Conservation (phyloP, 139 green algal genomes). For the Trebouxia sp. region DNA sequence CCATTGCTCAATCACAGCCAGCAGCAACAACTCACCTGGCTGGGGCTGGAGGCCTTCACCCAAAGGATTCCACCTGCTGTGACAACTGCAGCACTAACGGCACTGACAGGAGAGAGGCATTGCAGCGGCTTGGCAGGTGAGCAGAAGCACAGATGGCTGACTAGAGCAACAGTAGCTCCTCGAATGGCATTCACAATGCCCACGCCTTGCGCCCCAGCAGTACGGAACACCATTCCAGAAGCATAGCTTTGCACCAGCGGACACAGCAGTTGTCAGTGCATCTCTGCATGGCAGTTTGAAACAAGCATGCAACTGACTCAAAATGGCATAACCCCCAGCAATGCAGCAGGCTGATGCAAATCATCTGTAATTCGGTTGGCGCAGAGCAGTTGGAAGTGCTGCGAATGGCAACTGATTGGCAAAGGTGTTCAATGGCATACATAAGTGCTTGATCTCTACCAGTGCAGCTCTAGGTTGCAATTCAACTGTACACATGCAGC, state of each 20-base stretch:
- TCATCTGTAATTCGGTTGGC: no score
- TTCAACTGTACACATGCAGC: background rate
- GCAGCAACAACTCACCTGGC: background rate
- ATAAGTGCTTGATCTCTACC: no score
- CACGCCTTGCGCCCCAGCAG: constrained; percentile 1
- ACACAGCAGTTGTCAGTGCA: no score
- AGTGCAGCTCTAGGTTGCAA: no score
- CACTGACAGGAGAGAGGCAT: background rate
- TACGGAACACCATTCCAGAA: constrained; percentile 6
- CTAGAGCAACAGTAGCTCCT: background rate
- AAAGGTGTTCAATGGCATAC: no score
- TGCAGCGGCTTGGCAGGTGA: background rate
- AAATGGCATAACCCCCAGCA: no score
- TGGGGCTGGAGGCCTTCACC: background rate
- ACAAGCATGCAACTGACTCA: no score
- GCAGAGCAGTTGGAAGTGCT: no score
- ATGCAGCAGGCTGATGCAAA: no score
- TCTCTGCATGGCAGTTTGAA: no score
- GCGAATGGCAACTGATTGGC: no score
- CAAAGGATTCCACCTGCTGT: constrained; percentile 2
- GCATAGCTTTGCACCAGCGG: background rate
- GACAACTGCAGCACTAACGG: background rate
- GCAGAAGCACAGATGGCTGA: constrained; percentile 17
- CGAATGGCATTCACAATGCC: constrained; percentile 9
- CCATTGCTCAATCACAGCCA: no score